Evolutionary conservation across 1,284 basidiomycete species (phyloP).

Genomic region (Gomphus bonarii): DNA sequence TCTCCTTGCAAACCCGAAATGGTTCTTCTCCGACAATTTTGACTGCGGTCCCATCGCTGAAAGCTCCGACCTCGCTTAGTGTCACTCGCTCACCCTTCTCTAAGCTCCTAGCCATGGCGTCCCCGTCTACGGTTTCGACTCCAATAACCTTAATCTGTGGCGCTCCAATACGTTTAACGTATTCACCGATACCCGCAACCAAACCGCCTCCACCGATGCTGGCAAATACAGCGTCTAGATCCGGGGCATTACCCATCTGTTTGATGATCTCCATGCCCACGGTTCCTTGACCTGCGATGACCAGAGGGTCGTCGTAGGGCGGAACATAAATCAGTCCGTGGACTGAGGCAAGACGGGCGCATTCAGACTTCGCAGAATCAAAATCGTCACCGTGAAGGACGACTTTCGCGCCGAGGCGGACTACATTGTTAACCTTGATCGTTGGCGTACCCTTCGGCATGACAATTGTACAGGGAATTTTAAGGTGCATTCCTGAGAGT

Average conservation of each 20-base stretch:
- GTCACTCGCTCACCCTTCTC: slow-evolving; percentile 72
- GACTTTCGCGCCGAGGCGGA: slow-evolving; percentile 88
- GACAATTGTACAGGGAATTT: slow-evolving; percentile 93
- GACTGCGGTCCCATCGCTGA: slow-evolving; percentile 99
- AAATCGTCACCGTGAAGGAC: slow-evolving; percentile 91
- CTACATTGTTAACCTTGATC: slow-evolving; percentile 95
- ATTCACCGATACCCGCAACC: slow-evolving; percentile 81
- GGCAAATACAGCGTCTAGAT: slow-evolving; percentile 81
- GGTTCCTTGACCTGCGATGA: slow-evolving; percentile 97
- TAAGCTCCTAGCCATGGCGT: slow-evolving; percentile 83
- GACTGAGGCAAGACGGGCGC: slow-evolving; percentile 68
- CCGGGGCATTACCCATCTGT: slow-evolving; percentile 66
- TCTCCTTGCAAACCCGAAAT: slow-evolving; percentile 82
- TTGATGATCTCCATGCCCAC: slow-evolving; percentile 91
- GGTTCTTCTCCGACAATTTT: slow-evolving; percentile 92
- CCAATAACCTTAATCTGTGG: slow-evolving; percentile 81
- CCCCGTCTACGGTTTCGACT: slow-evolving; percentile 93
- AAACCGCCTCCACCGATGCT: slow-evolving; percentile 92
- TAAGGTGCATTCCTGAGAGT: slow-evolving; percentile 77
- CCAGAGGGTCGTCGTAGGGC: slow-evolving; percentile 94
- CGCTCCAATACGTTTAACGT: slow-evolving; percentile 88
- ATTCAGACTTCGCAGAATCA: slow-evolving; percentile 94
- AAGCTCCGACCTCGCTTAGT: slow-evolving; percentile 88
- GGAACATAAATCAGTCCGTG: slow-evolving; percentile 89
- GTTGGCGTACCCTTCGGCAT: slow-evolving; percentile 95